Conservation (phyloP, 129 eudicot species). For the Erigeron canadensis region DNA sequence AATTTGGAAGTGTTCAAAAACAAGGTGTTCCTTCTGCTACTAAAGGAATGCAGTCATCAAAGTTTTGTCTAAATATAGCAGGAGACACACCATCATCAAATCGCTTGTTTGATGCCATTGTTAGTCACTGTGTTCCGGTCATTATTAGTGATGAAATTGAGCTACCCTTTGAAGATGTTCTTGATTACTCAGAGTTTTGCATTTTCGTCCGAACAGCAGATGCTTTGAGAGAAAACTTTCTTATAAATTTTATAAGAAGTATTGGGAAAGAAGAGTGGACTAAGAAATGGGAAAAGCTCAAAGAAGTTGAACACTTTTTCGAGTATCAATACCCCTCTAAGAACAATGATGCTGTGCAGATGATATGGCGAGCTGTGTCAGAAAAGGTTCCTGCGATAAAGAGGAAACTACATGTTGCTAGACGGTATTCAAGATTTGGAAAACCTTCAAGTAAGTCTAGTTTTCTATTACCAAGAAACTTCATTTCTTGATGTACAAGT, state of each 20-base stretch:
- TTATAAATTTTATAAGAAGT: conserved; percentile 54
- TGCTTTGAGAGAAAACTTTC: conserved; percentile 55
- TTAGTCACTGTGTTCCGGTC: conserved; percentile 90
- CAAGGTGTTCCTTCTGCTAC: conserved; percentile 62
- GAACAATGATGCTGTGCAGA: conserved; percentile 77
- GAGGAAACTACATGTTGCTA: conserved; percentile 45
- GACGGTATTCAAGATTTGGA: conserved; percentile 42
- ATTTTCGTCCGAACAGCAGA: conserved; percentile 68
- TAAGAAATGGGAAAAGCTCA: conserved; percentile 63
- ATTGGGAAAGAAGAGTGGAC: conserved; percentile 79
- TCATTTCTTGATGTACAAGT: conserved; percentile 30
- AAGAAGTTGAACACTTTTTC: conserved; percentile 63
- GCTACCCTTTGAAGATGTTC: conserved; percentile 82
- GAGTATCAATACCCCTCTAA: conserved; percentile 74
- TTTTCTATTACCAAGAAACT: conserved; percentile 57
- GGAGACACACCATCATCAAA: conserved; percentile 97
- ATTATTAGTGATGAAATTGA: conserved; percentile 86
- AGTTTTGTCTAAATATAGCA: conserved; percentile 90
- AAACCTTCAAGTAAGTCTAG: conserved; percentile 14
- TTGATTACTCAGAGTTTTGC: conserved; percentile 82
- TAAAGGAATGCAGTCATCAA: conserved; percentile 78
- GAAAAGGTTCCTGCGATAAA: conserved; percentile 68
- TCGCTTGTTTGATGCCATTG: conserved; percentile 89
- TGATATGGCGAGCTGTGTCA: conserved; percentile 79
- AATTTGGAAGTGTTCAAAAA: conserved; percentile 71